These are phyloP conservation scores for bread wheat (Triticum aestivum) DNA, from an alignment of 176 grass and related monocot species.

Conservation along the genomic window IWGSC_CS_RefSeq_v2.1 NC_057806.1:322724729-322725228, in stretches of 20 bases:
- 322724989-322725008: constrained; percentile 49
- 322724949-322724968: not conserved
- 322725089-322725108: constrained; percentile 33
- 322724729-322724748: too few species aligned
- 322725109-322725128: constrained; percentile 32
- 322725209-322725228: constrained; percentile 75
- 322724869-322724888: too few species aligned
- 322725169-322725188: constrained; percentile 58
- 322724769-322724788: too few species aligned
- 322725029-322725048: constrained; percentile 41
- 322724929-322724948: too few species aligned
- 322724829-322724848: too few species aligned
- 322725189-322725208: constrained; percentile 69
- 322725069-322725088: constrained; percentile 47
- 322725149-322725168: constrained; percentile 54
- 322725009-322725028: constrained; percentile 40
- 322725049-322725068: constrained; percentile 45
- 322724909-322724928: too few species aligned
- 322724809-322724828: too few species aligned
- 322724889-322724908: too few species aligned
- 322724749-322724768: too few species aligned
- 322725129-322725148: constrained; percentile 71
- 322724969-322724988: constrained; percentile 46
- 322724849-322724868: too few species aligned
- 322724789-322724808: too few species aligned